Evolutionary conservation across 805 yeast genomes (phyloP).

Genomic region (Scheffersomyces stipitis): DNA sequence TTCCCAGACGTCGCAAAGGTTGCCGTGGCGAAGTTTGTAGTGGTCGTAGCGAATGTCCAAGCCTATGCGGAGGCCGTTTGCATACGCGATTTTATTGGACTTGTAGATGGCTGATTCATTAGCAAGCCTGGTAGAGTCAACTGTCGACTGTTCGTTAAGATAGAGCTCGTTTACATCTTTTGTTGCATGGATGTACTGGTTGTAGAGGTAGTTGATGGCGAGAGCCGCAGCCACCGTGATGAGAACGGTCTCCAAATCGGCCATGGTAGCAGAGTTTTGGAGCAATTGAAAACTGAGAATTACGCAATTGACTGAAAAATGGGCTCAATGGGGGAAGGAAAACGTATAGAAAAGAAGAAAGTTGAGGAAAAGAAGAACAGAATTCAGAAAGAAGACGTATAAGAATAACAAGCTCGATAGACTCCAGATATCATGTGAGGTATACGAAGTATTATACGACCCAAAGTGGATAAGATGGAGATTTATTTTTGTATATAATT

Average conservation of each 20-base stretch:
- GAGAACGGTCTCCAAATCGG: slow-evolving; percentile 5
- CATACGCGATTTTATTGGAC: slow-evolving; percentile 72
- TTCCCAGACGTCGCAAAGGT: slow-evolving; percentile 71
- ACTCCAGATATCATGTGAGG: too few relatives aligned
- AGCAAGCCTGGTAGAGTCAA: slow-evolving; percentile 60
- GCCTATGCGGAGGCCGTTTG: slow-evolving; percentile 67
- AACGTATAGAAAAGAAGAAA: too few relatives aligned
- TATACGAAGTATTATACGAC: too few relatives aligned
- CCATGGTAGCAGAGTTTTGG: too few relatives aligned
- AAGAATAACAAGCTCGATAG: too few relatives aligned
- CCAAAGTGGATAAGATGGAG: too few relatives aligned
- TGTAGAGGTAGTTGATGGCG: slow-evolving; percentile 17
- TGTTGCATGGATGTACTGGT: slow-evolving; percentile 29
- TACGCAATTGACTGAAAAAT: too few relatives aligned
- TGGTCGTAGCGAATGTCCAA: slow-evolving; percentile 60
- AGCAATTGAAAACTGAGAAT: too few relatives aligned
- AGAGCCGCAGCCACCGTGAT: slow-evolving; percentile 20
- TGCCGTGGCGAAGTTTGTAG: slow-evolving; percentile 72
- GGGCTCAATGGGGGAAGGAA: too few relatives aligned
- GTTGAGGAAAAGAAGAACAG: too few relatives aligned
- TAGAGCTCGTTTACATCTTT: slow-evolving; percentile 61
- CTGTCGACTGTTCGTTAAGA: slow-evolving; percentile 61
- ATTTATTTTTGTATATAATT: too few relatives aligned
- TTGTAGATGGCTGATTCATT: slow-evolving; percentile 77
- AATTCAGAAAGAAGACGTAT: too few relatives aligned